Evolutionary conservation across 1,284 basidiomycete genomes (phyloP), one percentile per base, ranked within the genome.

Genomic region (Apiotrichum veenhuisii): DNA sequence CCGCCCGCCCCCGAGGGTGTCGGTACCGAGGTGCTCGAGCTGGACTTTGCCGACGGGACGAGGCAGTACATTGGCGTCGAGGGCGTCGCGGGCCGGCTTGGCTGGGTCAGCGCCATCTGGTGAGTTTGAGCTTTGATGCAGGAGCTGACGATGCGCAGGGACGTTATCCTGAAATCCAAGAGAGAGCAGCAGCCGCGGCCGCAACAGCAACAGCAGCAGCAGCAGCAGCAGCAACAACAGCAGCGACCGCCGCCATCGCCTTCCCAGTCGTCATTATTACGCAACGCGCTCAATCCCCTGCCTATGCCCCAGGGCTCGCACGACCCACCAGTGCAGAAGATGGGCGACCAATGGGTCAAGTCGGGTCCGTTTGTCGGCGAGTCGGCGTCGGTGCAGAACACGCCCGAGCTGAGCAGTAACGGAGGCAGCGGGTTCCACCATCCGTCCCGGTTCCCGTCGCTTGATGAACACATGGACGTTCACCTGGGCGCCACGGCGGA

Each of bases 101-200:
- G 68, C 10, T 76, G 74, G 74, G 64, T 72, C 52, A 70, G 68
- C 48, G 69, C 74, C 0, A 70, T 76, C 27, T 72, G 74, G 73
- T 72, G 54, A 64, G 72, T 65, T 2, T 1, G 3, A n/a, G n/a
- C n/a, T n/a, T n/a, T 2, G 27, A 26, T 20, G 18, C 14, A 30
- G 14, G 23, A 3, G 12, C 27, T n/a, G 3, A 17, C 34, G 27
- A 34, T 12, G 20, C 43, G 36, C 46, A 73, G 69, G 69, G 70
- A 72, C 42, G 69, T 70, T 14, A 56, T 72, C 1, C 59, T 69
- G 0, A 69, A 67, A 11, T 65, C 64, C 50, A 71, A 73, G 52
- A 53, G n/a, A n/a, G n/a, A n/a, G n/a, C n/a, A n/a, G n/a, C n/a
- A 67, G 9, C 30, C 30, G 30, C 12, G 7, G 30, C 7, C 30